Conservation (phyloP, 106 monocot species). For the Agapanthus africanus region DNA sequence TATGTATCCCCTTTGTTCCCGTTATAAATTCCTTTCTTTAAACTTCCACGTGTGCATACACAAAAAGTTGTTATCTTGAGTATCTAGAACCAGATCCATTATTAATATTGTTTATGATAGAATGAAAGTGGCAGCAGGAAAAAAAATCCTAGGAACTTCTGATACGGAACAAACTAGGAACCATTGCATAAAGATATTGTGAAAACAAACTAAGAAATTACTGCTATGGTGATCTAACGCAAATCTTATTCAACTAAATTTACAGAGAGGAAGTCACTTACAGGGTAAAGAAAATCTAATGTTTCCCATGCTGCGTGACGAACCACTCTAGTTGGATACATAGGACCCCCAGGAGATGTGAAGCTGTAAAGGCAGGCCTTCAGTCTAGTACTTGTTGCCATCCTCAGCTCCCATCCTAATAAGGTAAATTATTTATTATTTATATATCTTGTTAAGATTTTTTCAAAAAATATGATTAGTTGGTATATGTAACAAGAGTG, state of each 20-base stretch:
- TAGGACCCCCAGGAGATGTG: conserved; percentile 95
- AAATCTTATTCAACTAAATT: neutral
- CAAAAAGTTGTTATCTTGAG: neutral
- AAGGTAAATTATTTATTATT: no score
- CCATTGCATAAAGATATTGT: neutral
- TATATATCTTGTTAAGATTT: no score
- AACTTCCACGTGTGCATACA: neutral
- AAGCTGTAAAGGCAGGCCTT: conserved; percentile 96
- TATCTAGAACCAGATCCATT: neutral
- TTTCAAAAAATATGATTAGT: no score
- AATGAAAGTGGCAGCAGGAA: neutral
- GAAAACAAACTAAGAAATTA: neutral
- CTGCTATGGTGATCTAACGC: neutral
- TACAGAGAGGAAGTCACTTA: neutral
- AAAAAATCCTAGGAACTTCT: neutral
- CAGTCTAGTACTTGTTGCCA: conserved; percentile 87
- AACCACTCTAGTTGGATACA: conserved; percentile 93
- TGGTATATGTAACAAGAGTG: neutral
- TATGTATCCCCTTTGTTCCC: neutral
- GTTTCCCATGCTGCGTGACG: conserved; percentile 96
- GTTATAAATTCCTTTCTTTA: neutral
- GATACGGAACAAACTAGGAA: neutral
- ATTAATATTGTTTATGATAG: neutral
- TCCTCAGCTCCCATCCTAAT: conserved; percentile 85
- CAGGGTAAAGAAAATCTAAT: conserved; percentile 81